A percentile compares a stretch with the other conserved stretches of the same genome.
phyloP scores from a whole-genome alignment of 768 basidiomycete species.

The Mycena galopus region DNA sequence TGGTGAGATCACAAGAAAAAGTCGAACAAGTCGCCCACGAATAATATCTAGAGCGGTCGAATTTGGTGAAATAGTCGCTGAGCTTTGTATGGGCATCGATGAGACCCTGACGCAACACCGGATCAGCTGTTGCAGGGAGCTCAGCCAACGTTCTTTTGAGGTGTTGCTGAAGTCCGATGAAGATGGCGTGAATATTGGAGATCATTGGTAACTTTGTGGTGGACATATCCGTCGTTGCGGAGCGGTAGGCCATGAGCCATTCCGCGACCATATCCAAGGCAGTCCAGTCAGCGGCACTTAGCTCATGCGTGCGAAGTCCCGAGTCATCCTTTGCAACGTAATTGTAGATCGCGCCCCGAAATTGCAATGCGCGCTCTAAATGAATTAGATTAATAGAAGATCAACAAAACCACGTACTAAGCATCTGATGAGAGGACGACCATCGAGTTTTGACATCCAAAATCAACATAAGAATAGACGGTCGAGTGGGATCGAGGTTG shows the following conservation, averaged over 20 bases:
- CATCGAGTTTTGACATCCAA: constrained; percentile 49
- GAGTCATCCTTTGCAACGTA: constrained; percentile 28
- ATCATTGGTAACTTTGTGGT: constrained; percentile 47
- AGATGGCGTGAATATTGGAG: constrained; percentile 48
- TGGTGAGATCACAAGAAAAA: too few species aligned
- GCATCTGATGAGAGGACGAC: constrained; percentile 52
- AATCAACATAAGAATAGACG: constrained; percentile 41
- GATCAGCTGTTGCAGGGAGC: neutral
- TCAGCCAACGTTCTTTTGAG: neutral
- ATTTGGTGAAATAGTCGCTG: neutral
- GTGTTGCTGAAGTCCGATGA: constrained; percentile 48
- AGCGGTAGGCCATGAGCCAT: constrained; percentile 46
- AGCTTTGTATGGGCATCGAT: neutral
- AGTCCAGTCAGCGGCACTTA: constrained; percentile 44
- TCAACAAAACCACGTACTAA: constrained; percentile 38
- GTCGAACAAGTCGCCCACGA: neutral
- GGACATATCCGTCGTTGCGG: constrained; percentile 50
- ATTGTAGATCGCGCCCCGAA: constrained; percentile 28
- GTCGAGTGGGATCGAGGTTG: too few species aligned
- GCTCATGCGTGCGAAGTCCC: constrained; percentile 37
- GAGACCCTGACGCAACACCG: constrained; percentile 23
- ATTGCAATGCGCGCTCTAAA: constrained; percentile 43
- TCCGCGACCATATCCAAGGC: constrained; percentile 38
- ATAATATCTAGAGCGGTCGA: neutral
- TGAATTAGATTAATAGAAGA: neutral